phyloP scores from a whole-genome alignment of 306 rosid species.

The Adenanthera pavonina region DNA sequence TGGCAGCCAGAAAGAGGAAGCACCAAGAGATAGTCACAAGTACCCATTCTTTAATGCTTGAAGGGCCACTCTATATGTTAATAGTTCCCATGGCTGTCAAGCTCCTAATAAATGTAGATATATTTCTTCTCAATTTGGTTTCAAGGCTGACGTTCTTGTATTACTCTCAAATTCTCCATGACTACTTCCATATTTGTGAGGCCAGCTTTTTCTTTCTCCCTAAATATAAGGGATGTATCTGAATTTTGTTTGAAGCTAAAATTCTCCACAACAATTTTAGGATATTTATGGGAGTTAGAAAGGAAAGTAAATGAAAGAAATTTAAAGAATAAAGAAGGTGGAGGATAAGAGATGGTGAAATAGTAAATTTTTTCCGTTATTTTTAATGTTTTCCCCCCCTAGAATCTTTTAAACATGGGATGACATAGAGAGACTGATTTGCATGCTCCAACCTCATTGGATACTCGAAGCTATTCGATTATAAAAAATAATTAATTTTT shows the following conservation, averaged over 20 bases:
- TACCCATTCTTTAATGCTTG: conserved; percentile 80
- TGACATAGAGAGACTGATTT: neutral
- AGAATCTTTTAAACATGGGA: too few relatives aligned
- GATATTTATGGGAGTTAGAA: neutral
- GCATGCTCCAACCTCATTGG: neutral
- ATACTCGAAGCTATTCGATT: neutral
- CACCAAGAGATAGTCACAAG: conserved; percentile 44
- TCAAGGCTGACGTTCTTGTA: conserved; percentile 36
- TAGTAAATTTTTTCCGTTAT: too few relatives aligned
- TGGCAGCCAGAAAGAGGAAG: conserved; percentile 59
- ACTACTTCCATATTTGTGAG: conserved; percentile 28
- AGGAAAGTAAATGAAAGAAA: neutral
- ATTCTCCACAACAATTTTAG: neutral
- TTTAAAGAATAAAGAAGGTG: neutral
- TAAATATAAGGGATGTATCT: neutral
- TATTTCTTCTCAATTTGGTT: conserved; percentile 40
- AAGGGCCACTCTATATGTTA: conserved; percentile 66
- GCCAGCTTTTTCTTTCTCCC: neutral
- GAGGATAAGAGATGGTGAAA: neutral
- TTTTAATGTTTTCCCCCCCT: too few relatives aligned
- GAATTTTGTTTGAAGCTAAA: neutral
- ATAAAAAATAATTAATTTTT: too few relatives aligned
- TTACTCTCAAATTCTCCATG: conserved; percentile 25
- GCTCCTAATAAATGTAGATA: conserved; percentile 62
- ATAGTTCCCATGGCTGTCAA: conserved; percentile 67